Percentiles rank a stretch among this genome's conserved stretches.
phyloP scores from a whole-genome alignment of 2,329 filamentous ascomycete genomes.

The Penicillium sp. region DNA sequence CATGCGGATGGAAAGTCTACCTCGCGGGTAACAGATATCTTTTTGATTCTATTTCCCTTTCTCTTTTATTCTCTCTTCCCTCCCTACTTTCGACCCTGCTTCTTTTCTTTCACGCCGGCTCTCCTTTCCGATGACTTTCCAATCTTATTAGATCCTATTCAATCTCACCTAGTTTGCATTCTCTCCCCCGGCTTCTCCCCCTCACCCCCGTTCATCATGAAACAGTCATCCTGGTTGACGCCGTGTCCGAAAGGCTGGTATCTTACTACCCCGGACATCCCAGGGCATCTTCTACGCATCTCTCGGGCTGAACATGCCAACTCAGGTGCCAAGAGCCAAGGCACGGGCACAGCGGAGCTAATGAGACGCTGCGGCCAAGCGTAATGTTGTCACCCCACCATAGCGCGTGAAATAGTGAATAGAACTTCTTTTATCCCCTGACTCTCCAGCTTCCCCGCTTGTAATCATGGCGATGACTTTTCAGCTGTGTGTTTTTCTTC shows the following conservation, averaged over 20 bases:
- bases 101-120: not conserved
- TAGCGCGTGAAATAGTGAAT: not conserved
- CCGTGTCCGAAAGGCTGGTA: not conserved
- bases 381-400: conserved; percentile 4
- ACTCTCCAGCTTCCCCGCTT: not conserved
- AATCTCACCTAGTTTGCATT: not conserved
- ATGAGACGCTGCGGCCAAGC: not conserved
- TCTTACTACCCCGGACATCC: not conserved
- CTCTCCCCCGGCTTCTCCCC: not conserved
- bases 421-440: not conserved
- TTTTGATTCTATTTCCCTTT: not conserved
- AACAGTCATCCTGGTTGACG: not conserved
- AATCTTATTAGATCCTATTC: not conserved
- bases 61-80: not conserved
- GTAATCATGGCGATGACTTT: conserved; percentile 21
- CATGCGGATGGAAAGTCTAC: conserved; percentile 12
- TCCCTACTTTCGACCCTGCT: not conserved
- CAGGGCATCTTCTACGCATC: not conserved
- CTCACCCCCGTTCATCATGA: not conserved
- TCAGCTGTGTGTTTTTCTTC: conserved; percentile 33
- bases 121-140: not conserved
- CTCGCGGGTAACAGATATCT: too few species aligned
- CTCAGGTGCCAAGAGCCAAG: not conserved
- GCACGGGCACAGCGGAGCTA: not conserved
- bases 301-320: not conserved